A percentile compares a stretch with the other conserved stretches of the same genome.
Evolutionary conservation across 2,329 filamentous ascomycete genomes (phyloP).

Genomic region (Sordariomycetes sp.): DNA sequence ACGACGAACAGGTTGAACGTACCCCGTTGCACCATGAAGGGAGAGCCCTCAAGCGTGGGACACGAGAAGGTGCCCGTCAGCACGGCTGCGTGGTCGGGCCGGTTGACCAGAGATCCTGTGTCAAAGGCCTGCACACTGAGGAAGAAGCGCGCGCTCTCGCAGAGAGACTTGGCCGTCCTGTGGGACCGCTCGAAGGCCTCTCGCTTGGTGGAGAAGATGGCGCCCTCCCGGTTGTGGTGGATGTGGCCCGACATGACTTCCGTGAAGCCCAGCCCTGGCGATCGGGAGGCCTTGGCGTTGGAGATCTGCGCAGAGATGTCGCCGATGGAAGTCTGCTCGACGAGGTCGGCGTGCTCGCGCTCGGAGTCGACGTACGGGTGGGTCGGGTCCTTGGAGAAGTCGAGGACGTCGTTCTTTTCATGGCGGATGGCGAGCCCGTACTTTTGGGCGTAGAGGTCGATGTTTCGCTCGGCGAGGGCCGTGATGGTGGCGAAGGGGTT

Average conservation of each 20-base stretch:
- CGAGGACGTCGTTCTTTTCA: slow-evolving; percentile 33
- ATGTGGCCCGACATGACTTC: slow-evolving; percentile 56
- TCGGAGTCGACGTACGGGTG: slow-evolving; percentile 14
- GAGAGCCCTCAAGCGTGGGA: slow-evolving; percentile 40
- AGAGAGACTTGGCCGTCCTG: slow-evolving; percentile 38
- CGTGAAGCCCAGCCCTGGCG: slow-evolving; percentile 46
- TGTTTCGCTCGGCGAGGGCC: slow-evolving; percentile 54
- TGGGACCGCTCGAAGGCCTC: slow-evolving; percentile 43
- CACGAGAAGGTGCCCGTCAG: slow-evolving; percentile 51
- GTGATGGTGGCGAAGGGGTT: slow-evolving; percentile 63
- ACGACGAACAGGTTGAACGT: slow-evolving; percentile 45
- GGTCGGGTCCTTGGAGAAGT: slow-evolving; percentile 43
- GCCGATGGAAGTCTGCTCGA: slow-evolving; percentile 25
- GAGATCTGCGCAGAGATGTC: slow-evolving; percentile 24
- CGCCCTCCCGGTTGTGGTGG: slow-evolving; percentile 29
- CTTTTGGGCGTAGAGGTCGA: slow-evolving; percentile 36
- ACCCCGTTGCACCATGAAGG: slow-evolving; percentile 49
- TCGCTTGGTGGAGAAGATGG: slow-evolving; percentile 29
- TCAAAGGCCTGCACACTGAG: slow-evolving; percentile 46
- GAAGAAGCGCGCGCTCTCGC: slow-evolving; percentile 47
- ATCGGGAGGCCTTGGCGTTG: slow-evolving; percentile 29
- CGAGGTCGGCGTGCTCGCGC: slow-evolving; percentile 11
- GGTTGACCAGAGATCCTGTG: slow-evolving; percentile 31
- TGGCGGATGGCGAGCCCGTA: slow-evolving; percentile 31
- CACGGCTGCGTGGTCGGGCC: slow-evolving; percentile 36